Evolutionary conservation across 257 asterid genomes (phyloP).

Genomic region (Salvia hispanica): DNA sequence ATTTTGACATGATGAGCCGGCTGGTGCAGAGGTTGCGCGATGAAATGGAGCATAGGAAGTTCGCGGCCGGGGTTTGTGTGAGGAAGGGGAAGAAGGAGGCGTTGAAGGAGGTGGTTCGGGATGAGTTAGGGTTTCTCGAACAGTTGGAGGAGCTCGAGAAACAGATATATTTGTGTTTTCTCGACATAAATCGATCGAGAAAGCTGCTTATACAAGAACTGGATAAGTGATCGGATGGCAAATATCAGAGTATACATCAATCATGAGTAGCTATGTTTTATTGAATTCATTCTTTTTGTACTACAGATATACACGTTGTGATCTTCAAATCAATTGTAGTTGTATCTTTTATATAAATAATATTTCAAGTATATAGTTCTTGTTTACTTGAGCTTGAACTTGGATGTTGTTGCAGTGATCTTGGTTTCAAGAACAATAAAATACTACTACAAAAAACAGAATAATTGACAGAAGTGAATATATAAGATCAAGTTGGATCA

Average conservation of each 20-base stretch:
- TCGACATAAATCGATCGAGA: conserved; percentile 62
- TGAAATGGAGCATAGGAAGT: conserved; percentile 60
- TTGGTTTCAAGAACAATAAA: background rate
- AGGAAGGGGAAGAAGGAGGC: conserved; percentile 48
- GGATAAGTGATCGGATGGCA: conserved; percentile 4
- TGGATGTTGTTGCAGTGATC: too few species aligned
- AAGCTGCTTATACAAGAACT: conserved; percentile 49
- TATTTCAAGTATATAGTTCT: too few species aligned
- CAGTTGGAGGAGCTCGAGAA: conserved; percentile 70
- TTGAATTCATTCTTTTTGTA: too few species aligned
- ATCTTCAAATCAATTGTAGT: too few species aligned
- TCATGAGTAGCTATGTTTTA: too few species aligned
- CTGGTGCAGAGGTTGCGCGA: conserved; percentile 50
- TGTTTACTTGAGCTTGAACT: too few species aligned
- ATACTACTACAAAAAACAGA: background rate
- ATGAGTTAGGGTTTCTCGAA: conserved; percentile 39
- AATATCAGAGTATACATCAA: too few species aligned
- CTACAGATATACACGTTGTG: too few species aligned
- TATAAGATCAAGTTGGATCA: background rate
- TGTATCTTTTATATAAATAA: too few species aligned
- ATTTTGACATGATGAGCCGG: conserved; percentile 59
- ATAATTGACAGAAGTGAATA: background rate
- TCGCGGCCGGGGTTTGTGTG: conserved; percentile 47
- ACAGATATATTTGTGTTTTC: conserved; percentile 60
- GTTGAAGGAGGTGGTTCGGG: conserved; percentile 51